Evolutionary conservation across 2,329 filamentous ascomycete genomes (phyloP).

Genomic region (Xylaria sp.): DNA sequence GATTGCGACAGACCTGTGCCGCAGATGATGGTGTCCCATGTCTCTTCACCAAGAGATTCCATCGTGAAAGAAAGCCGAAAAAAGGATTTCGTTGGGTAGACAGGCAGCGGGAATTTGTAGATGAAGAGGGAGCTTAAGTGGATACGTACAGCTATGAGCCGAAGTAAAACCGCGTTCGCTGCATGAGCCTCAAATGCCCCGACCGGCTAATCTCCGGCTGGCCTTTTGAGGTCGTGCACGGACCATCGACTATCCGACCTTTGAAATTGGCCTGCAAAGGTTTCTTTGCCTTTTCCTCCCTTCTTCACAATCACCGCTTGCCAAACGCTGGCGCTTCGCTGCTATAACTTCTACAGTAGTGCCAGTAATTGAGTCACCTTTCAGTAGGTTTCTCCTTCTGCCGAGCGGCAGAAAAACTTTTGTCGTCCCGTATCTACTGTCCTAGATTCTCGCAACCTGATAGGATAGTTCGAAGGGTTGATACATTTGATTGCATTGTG

Average conservation of each 20-base stretch:
- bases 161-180: conserved; percentile 28
- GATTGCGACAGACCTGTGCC: conserved; percentile 84
- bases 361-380: conserved; percentile 48
- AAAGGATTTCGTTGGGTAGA: conserved; percentile 22
- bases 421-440: conserved; percentile 85
- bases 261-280: conserved; percentile 20
- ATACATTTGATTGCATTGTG: conserved; percentile 61
- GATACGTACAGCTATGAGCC: conserved; percentile 27
- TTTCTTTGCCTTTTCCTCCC: conserved; percentile 33
- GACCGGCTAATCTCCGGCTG: conserved; percentile 28
- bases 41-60: conserved; percentile 78
- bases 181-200: not conserved
- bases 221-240: not conserved
- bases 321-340: conserved; percentile 45
- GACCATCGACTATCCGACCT: conserved; percentile 6
- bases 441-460: conserved; percentile 78
- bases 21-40: conserved; percentile 83
- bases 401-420: conserved; percentile 54
- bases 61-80: conserved; percentile 57
- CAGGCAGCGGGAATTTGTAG: conserved; percentile 44
- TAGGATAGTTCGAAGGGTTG: conserved; percentile 86
- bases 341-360: conserved; percentile 49
- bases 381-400: conserved; percentile 48
- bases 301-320: conserved; percentile 47
- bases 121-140: conserved; percentile 31